phyloP scores from a whole-genome alignment of 2,329 filamentous ascomycete species.

The Ceratocystis variospora region DNA sequence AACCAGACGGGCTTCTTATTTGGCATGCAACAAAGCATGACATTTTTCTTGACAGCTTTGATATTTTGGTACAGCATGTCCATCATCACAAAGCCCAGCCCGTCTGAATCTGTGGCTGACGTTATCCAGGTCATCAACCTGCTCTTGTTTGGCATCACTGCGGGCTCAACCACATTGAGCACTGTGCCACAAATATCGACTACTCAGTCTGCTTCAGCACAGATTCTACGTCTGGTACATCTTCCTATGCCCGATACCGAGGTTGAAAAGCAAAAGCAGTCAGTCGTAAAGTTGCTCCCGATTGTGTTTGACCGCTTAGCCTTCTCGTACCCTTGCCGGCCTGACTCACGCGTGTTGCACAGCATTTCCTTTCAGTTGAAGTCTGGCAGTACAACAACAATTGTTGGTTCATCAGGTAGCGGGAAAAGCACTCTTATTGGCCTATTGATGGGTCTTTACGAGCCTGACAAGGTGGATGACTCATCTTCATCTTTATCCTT shows the following conservation, averaged over 20 bases:
- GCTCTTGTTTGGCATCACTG: slow-evolving; percentile 69
- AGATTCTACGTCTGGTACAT: slow-evolving; percentile 55
- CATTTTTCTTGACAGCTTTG: slow-evolving; percentile 59
- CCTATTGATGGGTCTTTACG: slow-evolving; percentile 60
- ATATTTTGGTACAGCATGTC: slow-evolving; percentile 72
- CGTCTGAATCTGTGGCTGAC: slow-evolving; percentile 37
- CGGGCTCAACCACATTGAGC: slow-evolving; percentile 53
- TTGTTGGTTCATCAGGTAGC: slow-evolving; percentile 76
- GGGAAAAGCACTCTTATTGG: slow-evolving; percentile 78
- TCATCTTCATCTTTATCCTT: background rate
- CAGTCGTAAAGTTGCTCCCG: slow-evolving; percentile 27
- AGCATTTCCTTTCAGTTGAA: slow-evolving; percentile 52
- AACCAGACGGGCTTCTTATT: slow-evolving; percentile 56
- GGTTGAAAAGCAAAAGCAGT: slow-evolving; percentile 37
- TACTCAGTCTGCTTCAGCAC: slow-evolving; percentile 56
- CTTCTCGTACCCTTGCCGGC: slow-evolving; percentile 58
- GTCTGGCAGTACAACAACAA: slow-evolving; percentile 52
- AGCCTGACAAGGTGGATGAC: slow-evolving; percentile 23
- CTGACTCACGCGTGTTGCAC: slow-evolving; percentile 41
- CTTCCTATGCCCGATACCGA: slow-evolving; percentile 43
- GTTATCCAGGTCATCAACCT: slow-evolving; percentile 68
- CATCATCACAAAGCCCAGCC: slow-evolving; percentile 36
- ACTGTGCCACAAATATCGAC: slow-evolving; percentile 70
- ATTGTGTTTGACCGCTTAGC: slow-evolving; percentile 40
- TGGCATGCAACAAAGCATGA: slow-evolving; percentile 61